Percentiles rank a stretch among this genome's conserved stretches.
Conservation (phyloP, 2,329 filamentous ascomycete genomes). For the Sarocladium brachiariae region DNA sequence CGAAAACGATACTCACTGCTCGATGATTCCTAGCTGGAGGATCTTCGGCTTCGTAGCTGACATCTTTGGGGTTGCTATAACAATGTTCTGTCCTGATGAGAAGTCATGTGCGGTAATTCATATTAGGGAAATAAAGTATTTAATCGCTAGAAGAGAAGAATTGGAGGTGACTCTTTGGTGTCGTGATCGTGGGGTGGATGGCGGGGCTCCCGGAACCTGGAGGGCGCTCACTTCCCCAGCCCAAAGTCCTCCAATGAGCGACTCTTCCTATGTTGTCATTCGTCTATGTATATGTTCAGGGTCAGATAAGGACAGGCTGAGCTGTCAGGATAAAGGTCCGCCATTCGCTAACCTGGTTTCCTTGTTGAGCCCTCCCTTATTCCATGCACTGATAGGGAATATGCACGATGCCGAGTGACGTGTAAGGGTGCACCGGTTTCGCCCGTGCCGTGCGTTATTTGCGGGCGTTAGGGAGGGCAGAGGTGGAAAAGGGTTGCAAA, state of each 20-base stretch:
- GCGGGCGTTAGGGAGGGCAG: neutral
- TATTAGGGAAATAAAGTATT: too few relatives aligned
- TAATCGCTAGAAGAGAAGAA: too few relatives aligned
- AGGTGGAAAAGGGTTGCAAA: neutral
- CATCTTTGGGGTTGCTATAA: conserved; percentile 16
- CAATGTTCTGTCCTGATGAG: neutral
- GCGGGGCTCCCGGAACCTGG: neutral
- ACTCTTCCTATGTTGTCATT: neutral
- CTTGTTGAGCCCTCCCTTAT: too few relatives aligned
- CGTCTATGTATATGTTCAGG: neutral
- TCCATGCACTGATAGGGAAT: conserved; percentile 8
- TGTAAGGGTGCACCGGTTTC: conserved; percentile 4
- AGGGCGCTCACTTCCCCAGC: neutral
- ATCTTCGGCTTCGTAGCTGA: conserved; percentile 24
- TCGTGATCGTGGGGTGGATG: conserved; percentile 4
- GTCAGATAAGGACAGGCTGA: neutral
- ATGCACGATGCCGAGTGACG: conserved; percentile 2
- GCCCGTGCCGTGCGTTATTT: conserved; percentile 1
- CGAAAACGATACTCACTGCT: conserved; percentile 33
- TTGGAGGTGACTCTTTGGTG: too few relatives aligned
- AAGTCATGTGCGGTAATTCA: too few relatives aligned
- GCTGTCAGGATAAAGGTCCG: neutral
- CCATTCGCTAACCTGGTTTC: neutral
- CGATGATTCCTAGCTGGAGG: conserved; percentile 32
- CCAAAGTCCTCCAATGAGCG: neutral